These are phyloP conservation scores for Metschnikowia kunwiensis DNA, from an alignment of 805 yeast genomes.

Conservation along the genomic window DNA sequence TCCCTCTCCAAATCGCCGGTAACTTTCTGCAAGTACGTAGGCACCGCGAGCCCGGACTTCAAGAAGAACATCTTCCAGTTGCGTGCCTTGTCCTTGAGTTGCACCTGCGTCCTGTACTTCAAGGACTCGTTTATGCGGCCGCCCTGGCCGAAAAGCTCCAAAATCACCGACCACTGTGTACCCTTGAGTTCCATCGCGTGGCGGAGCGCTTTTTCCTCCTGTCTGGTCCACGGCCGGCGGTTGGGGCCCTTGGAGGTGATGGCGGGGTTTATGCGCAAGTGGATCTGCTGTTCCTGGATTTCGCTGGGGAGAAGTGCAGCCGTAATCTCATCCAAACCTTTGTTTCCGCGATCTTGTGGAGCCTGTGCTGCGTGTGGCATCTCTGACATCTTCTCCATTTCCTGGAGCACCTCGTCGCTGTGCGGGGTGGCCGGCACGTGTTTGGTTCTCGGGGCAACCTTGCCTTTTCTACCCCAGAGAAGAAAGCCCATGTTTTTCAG, in stretches of 20 bases:
- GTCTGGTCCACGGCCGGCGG: slow-evolving; percentile 80
- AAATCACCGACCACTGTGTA: slow-evolving; percentile 89
- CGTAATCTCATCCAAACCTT: slow-evolving; percentile 28
- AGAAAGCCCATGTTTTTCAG: slow-evolving; percentile 69
- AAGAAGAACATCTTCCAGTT: slow-evolving; percentile 89
- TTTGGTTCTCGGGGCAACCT: slow-evolving; percentile 3
- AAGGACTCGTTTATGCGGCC: slow-evolving; percentile 80
- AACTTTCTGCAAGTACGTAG: slow-evolving; percentile 74
- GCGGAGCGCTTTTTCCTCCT: slow-evolving; percentile 81
- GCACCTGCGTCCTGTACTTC: slow-evolving; percentile 86
- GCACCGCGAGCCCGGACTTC: slow-evolving; percentile 72
- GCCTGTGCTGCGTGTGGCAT: background rate
- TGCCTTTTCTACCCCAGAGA: slow-evolving; percentile 62
- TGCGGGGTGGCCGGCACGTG: slow-evolving; percentile 13
- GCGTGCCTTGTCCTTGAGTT: slow-evolving; percentile 92
- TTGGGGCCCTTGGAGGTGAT: slow-evolving; percentile 26
- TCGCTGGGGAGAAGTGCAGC: slow-evolving; percentile 41
- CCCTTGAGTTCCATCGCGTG: slow-evolving; percentile 82
- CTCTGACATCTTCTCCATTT: background rate
- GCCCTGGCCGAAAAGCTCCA: slow-evolving; percentile 91
- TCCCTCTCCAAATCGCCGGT: slow-evolving; percentile 79
- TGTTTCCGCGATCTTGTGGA: slow-evolving; percentile 6
- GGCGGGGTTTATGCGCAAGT: slow-evolving; percentile 34
- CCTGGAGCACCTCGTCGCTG: slow-evolving; percentile 17
- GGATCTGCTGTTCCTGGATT: slow-evolving; percentile 42